Evolutionary conservation across 1,284 basidiomycete genomes (phyloP), one percentile per base, ranked within the genome.

Genomic region (Wolfiporia cocos): DNA sequence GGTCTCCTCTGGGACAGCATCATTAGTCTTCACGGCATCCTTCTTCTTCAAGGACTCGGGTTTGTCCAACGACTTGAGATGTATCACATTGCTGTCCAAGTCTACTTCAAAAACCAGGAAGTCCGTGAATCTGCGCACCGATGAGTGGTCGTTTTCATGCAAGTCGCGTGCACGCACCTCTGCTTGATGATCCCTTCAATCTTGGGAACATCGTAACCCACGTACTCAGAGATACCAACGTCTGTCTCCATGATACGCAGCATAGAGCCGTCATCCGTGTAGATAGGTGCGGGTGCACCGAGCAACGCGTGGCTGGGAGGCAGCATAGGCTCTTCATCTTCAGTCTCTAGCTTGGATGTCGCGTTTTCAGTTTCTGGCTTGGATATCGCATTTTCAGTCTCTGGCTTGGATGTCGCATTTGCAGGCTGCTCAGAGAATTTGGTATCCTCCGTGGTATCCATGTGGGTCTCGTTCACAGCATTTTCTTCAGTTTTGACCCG

Each of bases 181-280:
- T 96, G 92, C 65, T 97, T 97, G 62, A 97, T 95, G 56, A 96
- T 93, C 6, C 90, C 93, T 37, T 84, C 73, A 49, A 96, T 83
- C 51, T 76, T 75, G 4, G 82, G 73, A n/a, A 84, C 73, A 44
- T 76, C 74, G 18, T 71, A 69, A 10, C 81, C 80, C 48, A 92
- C 78, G 63, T 93, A 96, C 55, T 91, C 86, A 6, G 87, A 87
- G 43, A 97, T 94, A 1, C 93, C 93, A 37, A 95, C 93, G 57
- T 95, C 86, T 5, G 73, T 70, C 62, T 97, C 92, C 42, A 80
- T 66, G 28, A 91, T 76, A 52, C 77, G 78, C 43, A 64, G 59
- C 50, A 78, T 67, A 32, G 68, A 64, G 31, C 73, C 73, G 41
- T 70, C 71, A 21, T 68, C 65, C 20, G 68, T 63, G 33, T 64